Evolutionary conservation across 2,329 filamentous ascomycete species (phyloP), one percentile per base, ranked within the genome.

Genomic region (Alternaria incomplexa): DNA sequence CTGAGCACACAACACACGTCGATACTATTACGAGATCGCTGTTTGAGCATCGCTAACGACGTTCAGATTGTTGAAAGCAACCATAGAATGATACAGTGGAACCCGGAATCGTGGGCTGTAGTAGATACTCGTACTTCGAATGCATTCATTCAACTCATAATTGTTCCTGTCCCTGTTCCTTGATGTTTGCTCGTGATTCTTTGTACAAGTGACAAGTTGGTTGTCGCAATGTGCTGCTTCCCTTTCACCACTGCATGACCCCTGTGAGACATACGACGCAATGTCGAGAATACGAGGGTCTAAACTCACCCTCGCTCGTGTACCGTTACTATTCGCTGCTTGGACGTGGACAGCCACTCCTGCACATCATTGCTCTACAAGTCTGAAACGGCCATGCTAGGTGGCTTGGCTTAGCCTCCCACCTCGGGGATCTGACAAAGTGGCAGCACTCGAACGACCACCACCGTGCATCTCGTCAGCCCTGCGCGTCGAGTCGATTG

Each of bases 1-100:
- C 89, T 90, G 87, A 88, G 81, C 81, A 62, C 54, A 58, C 64
- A 64, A 23, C 48, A 54, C 58, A 54, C 40, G 44, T 50, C 47
- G 26, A 63, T 69, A 57, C n/a, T 66, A 57, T 40, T 52, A 23
- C 46, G 48, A 45, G 6, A 30, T 20, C 10, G 36, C 47, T 54
- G 51, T 26, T 52, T 36, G 62, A 63, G 60, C 60, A 65, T 23
- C 40, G 64, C 65, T 71, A 60, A 67, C 56, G 53, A 54, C 43
- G n/a, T 23, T 52, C 36, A 62, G 59, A 55, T 59, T 25, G 43
- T 55, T 40, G 17, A 0, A 20, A 25, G 3, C 2, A 12, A 36
- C 9, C 9, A 28, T 13, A 11, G 15, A 4, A 25, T n/a, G 13
- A 50, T 20, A 9, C 50, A 20, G n/a, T 36, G n/a, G 8, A 5